Percentiles rank a stretch among this genome's conserved stretches.
phyloP scores from a whole-genome alignment of 2,329 filamentous ascomycete genomes.

The Cephalotrichum gorgonifer region DNA sequence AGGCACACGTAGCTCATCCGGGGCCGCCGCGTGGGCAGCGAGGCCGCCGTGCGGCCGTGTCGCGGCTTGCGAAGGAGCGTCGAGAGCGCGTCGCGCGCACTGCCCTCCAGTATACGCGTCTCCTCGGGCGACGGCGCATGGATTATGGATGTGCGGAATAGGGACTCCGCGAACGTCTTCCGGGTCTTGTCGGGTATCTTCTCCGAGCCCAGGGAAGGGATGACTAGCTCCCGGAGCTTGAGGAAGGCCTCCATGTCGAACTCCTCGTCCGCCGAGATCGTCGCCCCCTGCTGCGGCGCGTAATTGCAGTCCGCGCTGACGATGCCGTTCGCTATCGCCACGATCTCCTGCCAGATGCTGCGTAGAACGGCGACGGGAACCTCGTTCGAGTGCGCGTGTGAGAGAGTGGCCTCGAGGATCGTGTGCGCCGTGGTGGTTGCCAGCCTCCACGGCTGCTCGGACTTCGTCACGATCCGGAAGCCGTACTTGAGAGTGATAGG shows the following conservation, averaged over 20 bases:
- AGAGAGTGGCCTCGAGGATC: constrained; percentile 57
- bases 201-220: constrained; percentile 58
- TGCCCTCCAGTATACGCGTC: constrained; percentile 26
- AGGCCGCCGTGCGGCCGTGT: constrained; percentile 61
- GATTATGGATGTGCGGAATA: constrained; percentile 77
- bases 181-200: constrained; percentile 57
- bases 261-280: constrained; percentile 55
- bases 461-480: constrained; percentile 62
- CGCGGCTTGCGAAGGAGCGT: constrained; percentile 49
- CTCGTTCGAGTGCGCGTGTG: constrained; percentile 41
- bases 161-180: constrained; percentile 57
- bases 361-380: constrained; percentile 35
- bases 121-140: constrained; percentile 54
- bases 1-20: constrained; percentile 73
- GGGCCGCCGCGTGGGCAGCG: constrained; percentile 52
- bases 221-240: constrained; percentile 59
- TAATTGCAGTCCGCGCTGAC: constrained; percentile 50
- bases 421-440: constrained; percentile 62
- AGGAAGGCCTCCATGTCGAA: constrained; percentile 74
- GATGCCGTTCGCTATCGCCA: constrained; percentile 58
- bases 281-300: constrained; percentile 27
- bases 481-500: constrained; percentile 73
- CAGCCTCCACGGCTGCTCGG: constrained; percentile 65
- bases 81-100: constrained; percentile 38
- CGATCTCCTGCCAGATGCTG: constrained; percentile 60